Evolutionary conservation across 345 rosid genomes (phyloP).

Genomic region (Luvunga scandens): DNA sequence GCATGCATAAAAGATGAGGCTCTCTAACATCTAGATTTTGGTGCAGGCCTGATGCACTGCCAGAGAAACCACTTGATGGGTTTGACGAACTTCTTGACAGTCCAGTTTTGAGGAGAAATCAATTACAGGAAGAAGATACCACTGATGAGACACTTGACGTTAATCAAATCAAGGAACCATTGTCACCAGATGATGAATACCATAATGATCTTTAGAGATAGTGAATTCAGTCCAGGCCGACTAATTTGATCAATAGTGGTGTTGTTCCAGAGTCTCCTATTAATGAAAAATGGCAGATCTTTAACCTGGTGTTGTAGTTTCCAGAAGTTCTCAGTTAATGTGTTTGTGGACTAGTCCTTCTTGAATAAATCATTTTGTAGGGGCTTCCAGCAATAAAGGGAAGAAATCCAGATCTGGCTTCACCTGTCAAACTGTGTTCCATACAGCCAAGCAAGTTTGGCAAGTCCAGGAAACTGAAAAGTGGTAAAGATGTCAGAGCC

Average conservation of each 20-base stretch:
- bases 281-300: slow-evolving; percentile 46
- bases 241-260: slow-evolving; percentile 69
- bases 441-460: slow-evolving; percentile 29
- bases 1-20: slow-evolving; percentile 19
- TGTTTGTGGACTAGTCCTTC: background rate
- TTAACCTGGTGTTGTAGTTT: slow-evolving; percentile 6
- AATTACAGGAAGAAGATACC: slow-evolving; percentile 22
- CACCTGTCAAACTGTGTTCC: slow-evolving; percentile 29
- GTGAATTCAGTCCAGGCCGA: slow-evolving; percentile 76
- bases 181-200: slow-evolving; percentile 32
- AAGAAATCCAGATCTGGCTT: slow-evolving; percentile 32
- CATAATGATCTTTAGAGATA: slow-evolving; percentile 30
- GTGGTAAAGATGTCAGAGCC: slow-evolving; percentile 6
- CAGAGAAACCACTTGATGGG: slow-evolving; percentile 23
- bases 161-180: slow-evolving; percentile 32
- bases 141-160: slow-evolving; percentile 22
- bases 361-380: slow-evolving; percentile 34
- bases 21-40: slow-evolving; percentile 12
- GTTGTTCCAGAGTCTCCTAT: slow-evolving; percentile 94
- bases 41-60: slow-evolving; percentile 16
- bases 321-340: background rate
- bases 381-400: slow-evolving; percentile 24
- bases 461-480: slow-evolving; percentile 26
- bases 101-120: slow-evolving; percentile 29
- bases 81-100: slow-evolving; percentile 28